Evolutionary conservation across 2,329 filamentous ascomycete genomes (phyloP), one percentile per base, ranked within the genome.

Genomic region (Paraphoma chrysanthemicola): DNA sequence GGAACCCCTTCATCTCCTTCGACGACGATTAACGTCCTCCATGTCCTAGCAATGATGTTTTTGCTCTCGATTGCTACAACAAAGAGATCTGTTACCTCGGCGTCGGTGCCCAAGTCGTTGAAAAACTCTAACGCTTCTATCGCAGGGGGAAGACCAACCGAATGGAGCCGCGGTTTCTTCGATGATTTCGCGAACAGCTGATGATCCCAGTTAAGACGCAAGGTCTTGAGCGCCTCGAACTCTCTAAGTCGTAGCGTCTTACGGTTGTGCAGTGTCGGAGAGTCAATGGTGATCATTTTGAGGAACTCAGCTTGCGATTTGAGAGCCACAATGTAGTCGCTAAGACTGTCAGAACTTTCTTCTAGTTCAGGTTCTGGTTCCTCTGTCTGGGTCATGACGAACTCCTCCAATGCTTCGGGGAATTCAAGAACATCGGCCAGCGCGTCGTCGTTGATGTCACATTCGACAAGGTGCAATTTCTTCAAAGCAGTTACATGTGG

Each of bases 381-480:
- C 41, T 70, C 69, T 6, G 57, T 48, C 17, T 73, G 71, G 3
- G 69, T 73, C 66, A 73, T 70, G 31, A 72, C 69, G 17, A 73
- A 72, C 29, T 73, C 71, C 39, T 72, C 67, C 1, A 73, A 58
- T 7, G 66, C 69, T 48, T 71, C 64, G 0, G 71, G 71, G 6
- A 73, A 61, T 52, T 72, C 67, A n/a, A 73, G 63, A 1, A 73
- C 52, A 41, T 73, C 71, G 3, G 67, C 63, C 1, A 73, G 62
- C 3, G 68, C 68, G 41, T 73, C 71, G 28, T 73, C 71, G 51
- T 68, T 72, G 36, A 73, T 71, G 48, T 73, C 71, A 60, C 71
- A 73, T 59, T 73, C 71, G 39, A 73, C 67, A 17, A 73, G 39
- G 16, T 66, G 61, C 14, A 73, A 56, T 17, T 60, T 63, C 48